Evolutionary conservation across 2,329 filamentous ascomycete genomes (phyloP), one percentile per base, ranked within the genome.

Genomic region (Ceratocystis alfenasii): DNA sequence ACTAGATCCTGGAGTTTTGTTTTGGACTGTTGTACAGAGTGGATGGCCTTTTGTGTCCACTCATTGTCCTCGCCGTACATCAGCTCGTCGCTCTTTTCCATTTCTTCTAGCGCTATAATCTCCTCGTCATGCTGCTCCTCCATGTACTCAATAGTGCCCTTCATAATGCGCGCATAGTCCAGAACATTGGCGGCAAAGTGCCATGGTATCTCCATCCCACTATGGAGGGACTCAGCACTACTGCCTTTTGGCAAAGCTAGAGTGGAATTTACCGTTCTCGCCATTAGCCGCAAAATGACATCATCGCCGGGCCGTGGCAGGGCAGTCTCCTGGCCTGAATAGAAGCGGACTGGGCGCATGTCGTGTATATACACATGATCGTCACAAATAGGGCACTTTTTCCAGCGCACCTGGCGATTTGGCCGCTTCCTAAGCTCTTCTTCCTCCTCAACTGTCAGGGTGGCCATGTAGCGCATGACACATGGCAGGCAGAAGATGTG

Each of bases 401-500:
- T 95, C 83, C 90, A 96, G 65, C 88, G 82, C 36, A 87, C 79
- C 71, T 83, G 87, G 76, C 87, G 92, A 69, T 87, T 86, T 17
- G 53, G 53, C 8, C 83, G 78, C 67, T 80, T 81, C n/a, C 44
- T 61, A n/a, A 30, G 22, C 7, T 77, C 76, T 44, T 88, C 87
- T n/a, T 89, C 87, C 66, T 88, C 87, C 2, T 86, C 83, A 12
- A 83, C 84, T 6, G 91, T 89, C 71, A 95, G 89, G 2, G 66
- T 60, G 15, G 53, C 62, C 90, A 99, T 96, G 74, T 95, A 99
- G 62, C 94, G 87, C 69, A 97, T 90, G 68, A 97, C 77, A 73
- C 94, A 99, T 5, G 94, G 87, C 44, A 97, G 78, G 73, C 94
- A 99, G 74, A 96, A 97, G 12, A 99, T 96, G 74, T 99, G 94